A percentile compares a stretch with the other conserved stretches of the same genome.
phyloP scores from a whole-genome alignment of 352 stramenopile species.

The Halophytophthora batemanensis region DNA sequence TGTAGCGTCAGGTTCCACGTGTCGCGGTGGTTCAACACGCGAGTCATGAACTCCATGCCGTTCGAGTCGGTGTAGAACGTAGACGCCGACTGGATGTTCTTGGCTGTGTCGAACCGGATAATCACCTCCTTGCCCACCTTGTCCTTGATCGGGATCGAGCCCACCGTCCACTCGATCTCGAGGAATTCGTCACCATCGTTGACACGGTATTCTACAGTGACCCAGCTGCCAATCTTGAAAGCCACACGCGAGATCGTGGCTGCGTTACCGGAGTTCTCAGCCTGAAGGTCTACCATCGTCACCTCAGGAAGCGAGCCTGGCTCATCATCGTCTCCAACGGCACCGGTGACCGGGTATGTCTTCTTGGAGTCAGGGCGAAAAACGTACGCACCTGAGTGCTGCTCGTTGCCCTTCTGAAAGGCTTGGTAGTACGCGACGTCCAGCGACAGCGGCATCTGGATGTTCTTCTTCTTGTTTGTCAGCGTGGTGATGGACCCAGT shows the following conservation, averaged over 20 bases:
- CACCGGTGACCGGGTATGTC: slow-evolving; percentile 38
- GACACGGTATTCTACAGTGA: slow-evolving; percentile 90
- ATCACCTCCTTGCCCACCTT: slow-evolving; percentile 96
- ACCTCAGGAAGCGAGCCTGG: slow-evolving; percentile 17
- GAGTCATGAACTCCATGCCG: slow-evolving; percentile 91
- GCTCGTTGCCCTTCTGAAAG: slow-evolving; percentile 40
- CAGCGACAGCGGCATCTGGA: slow-evolving; percentile 46
- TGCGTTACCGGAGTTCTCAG: slow-evolving; percentile 16
- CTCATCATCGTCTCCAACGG: slow-evolving; percentile 4
- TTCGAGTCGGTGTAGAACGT: slow-evolving; percentile 95
- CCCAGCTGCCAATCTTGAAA: slow-evolving; percentile 84
- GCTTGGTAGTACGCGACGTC: slow-evolving; percentile 67
- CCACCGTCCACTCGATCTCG: slow-evolving; percentile 94
- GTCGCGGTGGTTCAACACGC: slow-evolving; percentile 84
- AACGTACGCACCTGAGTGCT: slow-evolving; percentile 95
- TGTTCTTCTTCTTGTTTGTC: slow-evolving; percentile 70
- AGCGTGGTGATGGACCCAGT: slow-evolving; percentile 59
- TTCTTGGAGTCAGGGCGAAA: slow-evolving; percentile 91
- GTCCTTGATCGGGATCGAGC: slow-evolving; percentile 65
- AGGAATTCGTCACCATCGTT: slow-evolving; percentile 83
- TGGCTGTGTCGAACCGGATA: slow-evolving; percentile 76
- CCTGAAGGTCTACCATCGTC: slow-evolving; percentile 43
- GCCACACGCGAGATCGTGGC: slow-evolving; percentile 47
- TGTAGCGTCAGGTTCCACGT: slow-evolving; percentile 88
- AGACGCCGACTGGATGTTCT: slow-evolving; percentile 44